Percentiles rank a stretch among this genome's conserved stretches.
These are phyloP conservation scores for Fusarium multiceps DNA, from an alignment of 2,329 filamentous ascomycete species.

Conservation along the genomic window DNA sequence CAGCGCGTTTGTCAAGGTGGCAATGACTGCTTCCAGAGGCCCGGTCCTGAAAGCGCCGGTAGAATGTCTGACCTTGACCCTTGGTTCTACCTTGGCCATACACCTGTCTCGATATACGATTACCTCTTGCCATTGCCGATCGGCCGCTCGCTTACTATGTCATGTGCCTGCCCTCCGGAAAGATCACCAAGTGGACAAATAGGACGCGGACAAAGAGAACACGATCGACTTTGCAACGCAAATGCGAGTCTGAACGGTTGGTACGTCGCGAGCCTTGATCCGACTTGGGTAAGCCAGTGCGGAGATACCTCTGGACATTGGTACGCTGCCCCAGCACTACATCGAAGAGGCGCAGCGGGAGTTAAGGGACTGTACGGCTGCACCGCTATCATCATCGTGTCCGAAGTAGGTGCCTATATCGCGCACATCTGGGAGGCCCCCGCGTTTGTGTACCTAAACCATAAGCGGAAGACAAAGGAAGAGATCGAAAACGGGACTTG, in stretches of 20 bases:
- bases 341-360: constrained; percentile 16
- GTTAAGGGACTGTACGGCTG: constrained; percentile 42
- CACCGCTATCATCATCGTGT: constrained; percentile 34
- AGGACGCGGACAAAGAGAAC: neutral
- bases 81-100: neutral
- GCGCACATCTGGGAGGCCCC: constrained; percentile 43
- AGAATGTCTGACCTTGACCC: neutral
- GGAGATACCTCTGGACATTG: constrained; percentile 24
- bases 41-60: neutral
- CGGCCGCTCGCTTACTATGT: neutral
- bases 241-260: neutral
- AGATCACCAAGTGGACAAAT: neutral
- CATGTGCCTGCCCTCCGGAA: neutral
- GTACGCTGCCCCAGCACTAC: neutral
- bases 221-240: neutral
- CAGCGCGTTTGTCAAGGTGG: neutral
- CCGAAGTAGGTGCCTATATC: constrained; percentile 32
- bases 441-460: constrained; percentile 17
- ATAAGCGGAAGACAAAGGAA: neutral
- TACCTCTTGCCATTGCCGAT: neutral
- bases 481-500: constrained; percentile 16
- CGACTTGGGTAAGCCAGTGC: constrained; percentile 28
- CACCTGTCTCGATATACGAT: neutral
- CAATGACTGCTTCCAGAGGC: neutral
- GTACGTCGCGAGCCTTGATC: constrained; percentile 8